Evolutionary conservation across 768 basidiomycete genomes (phyloP).

Genomic region (Pholiota microspora): DNA sequence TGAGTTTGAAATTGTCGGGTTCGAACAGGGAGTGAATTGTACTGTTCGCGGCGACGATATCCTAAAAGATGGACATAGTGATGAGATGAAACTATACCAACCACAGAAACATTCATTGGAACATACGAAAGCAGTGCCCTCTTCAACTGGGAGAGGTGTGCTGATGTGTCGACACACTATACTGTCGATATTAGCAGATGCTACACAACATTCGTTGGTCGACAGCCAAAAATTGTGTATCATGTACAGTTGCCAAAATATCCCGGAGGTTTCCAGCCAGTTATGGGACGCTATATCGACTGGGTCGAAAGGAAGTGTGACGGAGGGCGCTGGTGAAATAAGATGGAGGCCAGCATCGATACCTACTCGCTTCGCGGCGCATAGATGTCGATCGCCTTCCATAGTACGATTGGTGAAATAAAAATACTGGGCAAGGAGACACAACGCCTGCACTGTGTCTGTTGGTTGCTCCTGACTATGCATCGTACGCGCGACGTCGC

Average conservation of each 20-base stretch:
- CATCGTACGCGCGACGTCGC: slow-evolving; percentile 51
- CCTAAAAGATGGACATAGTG: slow-evolving; percentile 1
- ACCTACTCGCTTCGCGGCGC: slow-evolving; percentile 60
- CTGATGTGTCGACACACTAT: slow-evolving; percentile 45
- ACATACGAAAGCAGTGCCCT: slow-evolving; percentile 20
- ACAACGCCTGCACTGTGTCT: slow-evolving; percentile 59
- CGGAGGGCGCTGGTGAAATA: slow-evolving; percentile 28
- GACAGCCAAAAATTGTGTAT: slow-evolving; percentile 63
- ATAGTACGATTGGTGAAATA: slow-evolving; percentile 54
- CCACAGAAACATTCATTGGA: background rate
- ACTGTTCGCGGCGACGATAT: slow-evolving; percentile 17
- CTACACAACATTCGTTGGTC: slow-evolving; percentile 50
- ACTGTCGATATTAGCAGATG: slow-evolving; percentile 46
- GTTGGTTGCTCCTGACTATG: slow-evolving; percentile 53
- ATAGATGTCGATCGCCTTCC: slow-evolving; percentile 62
- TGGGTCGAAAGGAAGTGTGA: slow-evolving; percentile 16
- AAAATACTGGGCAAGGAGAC: slow-evolving; percentile 58
- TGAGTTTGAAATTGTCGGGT: slow-evolving; percentile 19
- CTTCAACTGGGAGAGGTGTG: slow-evolving; percentile 48
- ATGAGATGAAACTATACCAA: slow-evolving; percentile 2
- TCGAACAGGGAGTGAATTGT: slow-evolving; percentile 28
- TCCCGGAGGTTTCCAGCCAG: slow-evolving; percentile 43
- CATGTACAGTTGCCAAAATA: slow-evolving; percentile 64
- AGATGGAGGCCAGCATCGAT: slow-evolving; percentile 59
- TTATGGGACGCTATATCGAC: slow-evolving; percentile 28